Evolutionary conservation across 331 rosid species (phyloP), one percentile per base, ranked within the genome.

Genomic region (Arachis monticola): DNA sequence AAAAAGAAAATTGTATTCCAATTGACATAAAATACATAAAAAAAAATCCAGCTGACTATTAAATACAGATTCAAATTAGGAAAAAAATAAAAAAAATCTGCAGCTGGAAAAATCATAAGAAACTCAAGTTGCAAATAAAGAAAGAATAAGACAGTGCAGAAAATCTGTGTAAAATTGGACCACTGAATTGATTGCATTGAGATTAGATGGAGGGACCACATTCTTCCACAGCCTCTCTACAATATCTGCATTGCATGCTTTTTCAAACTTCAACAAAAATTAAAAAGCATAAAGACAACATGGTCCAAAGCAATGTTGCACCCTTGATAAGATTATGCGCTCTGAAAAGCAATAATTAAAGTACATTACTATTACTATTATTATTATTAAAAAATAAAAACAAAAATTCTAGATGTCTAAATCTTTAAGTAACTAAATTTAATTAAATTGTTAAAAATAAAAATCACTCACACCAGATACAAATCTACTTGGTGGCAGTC

Each of bases 221-320:
- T 5, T 30, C 5, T 6, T 32, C 14, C 38, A 17, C 5, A 27
- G 27, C 17, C 12, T 42, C 13, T n/a, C 38, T 4, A 35, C 3
- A 35, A 35, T 35, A 35, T 35, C 50, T 10, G 45, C 59, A 64
- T 67, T 83, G 73, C 64, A 6, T 69, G 38, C 77, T 87, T 81
- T 86, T 85, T 79, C 82, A 77, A 80, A 73, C 83, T 81, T 81
- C 30, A 60, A 35, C 38, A 4, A 35, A 35, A 35, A 35, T 2
- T 32, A 70, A 63, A 85, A 85, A 76, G 79, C 67, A 27, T 10
- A 44, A 73, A 64, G 80, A 47, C 85, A 74, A 78, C 81, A 53
- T 63, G 85, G 79, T 73, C 87, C 77, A 84, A 85, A 85, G 84
- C n/a, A n/a, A n/a, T n/a, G n/a, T 70, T 77, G 59, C 63, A 68